Evolutionary conservation across 371 early-diverging fungal genomes (phyloP), one percentile per base, ranked within the genome.

Genomic region (Mortierella sp.): DNA sequence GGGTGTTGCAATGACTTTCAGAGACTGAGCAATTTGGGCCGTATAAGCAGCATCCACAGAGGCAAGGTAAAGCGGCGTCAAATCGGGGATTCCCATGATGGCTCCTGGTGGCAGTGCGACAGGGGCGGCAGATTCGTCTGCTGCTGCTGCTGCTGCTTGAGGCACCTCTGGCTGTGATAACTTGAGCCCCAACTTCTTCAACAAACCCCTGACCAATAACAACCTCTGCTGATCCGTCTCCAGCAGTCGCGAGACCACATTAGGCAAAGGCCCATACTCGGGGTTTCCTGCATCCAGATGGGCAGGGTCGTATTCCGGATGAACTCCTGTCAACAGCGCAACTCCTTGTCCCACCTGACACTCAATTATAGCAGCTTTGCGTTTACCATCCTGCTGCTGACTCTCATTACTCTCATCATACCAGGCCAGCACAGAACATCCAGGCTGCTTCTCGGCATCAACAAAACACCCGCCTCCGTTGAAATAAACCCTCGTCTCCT

Each of bases 381-480:
- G 85, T 28, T 50, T 1, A 0, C 71, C 69, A 6, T 57, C 40
- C 26, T 53, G 46, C 14, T 75, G 72, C 50, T 77, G 59, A 53
- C 72, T 19, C 88, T 53, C 19, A 3, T 90, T 88, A 11, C 6
- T 61, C 6, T 90, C 85, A 24, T 50, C 59, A 28, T 94, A 96
- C 72, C 92, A 86, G 0, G 91, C 94, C 69, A 96, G 82, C 0
- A 95, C 92, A 48, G 88, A 77, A 34, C 87, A 87, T 14, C 77
- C 72, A 2, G 69, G 70, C 69, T 78, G 87, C 74, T 78, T 76
- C 19, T 90, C 91, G 1, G 92, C 90, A 31, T 90, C 82, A 24
- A 91, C 89, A 88, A 96, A 96, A 74, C 88, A 94, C 1, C 96
- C 95, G 3, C 96, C 96, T 24, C 96, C 96, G 72, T 96, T 96